A percentile compares a stretch with the other conserved stretches of the same genome.
Conservation (phyloP, 345 rosid species). For the Hirschfeldia incana region DNA sequence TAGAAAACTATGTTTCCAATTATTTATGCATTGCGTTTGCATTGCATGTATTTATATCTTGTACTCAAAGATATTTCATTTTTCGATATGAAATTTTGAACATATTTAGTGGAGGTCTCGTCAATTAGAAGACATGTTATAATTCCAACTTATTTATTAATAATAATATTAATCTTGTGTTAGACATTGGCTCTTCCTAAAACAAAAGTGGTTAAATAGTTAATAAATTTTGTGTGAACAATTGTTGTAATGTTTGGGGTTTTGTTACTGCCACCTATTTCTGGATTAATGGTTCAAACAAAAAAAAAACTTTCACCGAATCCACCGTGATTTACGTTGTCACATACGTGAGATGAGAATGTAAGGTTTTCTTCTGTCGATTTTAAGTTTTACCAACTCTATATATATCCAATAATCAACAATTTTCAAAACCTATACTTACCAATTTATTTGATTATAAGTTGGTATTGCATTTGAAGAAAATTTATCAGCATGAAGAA, state of each 20-base stretch:
- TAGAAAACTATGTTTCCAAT: no score
- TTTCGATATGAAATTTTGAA: no score
- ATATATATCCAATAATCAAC: not conserved
- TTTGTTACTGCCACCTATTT: not conserved
- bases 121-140: no score
- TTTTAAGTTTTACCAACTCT: not conserved
- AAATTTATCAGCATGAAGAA: slow-evolving; percentile 23
- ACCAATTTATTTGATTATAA: slow-evolving; percentile 17
- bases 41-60: no score
- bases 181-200: not conserved
- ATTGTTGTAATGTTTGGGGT: not conserved
- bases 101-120: no score
- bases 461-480: slow-evolving; percentile 17
- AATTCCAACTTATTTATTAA: no score
- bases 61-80: no score
- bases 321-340: not conserved
- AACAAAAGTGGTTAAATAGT: not conserved
- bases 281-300: not conserved
- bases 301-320: not conserved
- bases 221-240: not conserved
- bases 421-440: not conserved
- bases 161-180: no score
- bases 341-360: not conserved
- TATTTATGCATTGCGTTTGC: no score
- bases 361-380: not conserved